A percentile compares a stretch with the other conserved stretches of the same genome.
Conservation (phyloP, 495 filamentous ascomycete species). For the Penicillium paxilli region DNA sequence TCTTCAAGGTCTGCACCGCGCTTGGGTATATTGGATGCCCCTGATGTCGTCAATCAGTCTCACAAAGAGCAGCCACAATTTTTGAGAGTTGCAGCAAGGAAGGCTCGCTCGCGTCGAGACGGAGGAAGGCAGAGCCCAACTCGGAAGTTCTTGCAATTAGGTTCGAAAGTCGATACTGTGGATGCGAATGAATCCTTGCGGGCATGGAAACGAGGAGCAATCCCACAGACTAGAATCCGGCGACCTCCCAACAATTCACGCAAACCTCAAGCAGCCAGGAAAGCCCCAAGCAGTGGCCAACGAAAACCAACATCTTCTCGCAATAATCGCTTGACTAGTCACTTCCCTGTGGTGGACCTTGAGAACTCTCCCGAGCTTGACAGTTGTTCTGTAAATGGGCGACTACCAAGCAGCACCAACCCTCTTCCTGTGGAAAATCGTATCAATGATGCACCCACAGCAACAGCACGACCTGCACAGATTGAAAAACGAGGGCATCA, state of each 20-base stretch:
- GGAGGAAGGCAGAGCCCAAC: conserved; percentile 73
- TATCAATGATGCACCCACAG: background rate
- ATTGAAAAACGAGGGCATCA: conserved; percentile 27
- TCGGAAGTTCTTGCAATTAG: conserved; percentile 70
- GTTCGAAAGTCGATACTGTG: conserved; percentile 68
- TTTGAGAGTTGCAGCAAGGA: conserved; percentile 73
- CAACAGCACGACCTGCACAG: conserved; percentile 4
- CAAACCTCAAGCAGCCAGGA: conserved; percentile 20
- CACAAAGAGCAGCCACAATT: conserved; percentile 60
- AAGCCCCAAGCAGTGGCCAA: conserved; percentile 16
- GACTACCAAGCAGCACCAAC: background rate
- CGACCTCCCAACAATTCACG: conserved; percentile 20
- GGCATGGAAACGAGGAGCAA: conserved; percentile 75
- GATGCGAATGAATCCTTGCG: conserved; percentile 68
- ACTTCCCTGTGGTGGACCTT: background rate
- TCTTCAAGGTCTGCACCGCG: conserved; percentile 35
- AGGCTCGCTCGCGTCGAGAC: conserved; percentile 60
- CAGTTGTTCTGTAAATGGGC: background rate
- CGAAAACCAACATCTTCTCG: conserved; percentile 7
- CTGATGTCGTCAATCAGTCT: conserved; percentile 37
- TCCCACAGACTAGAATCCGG: conserved; percentile 46
- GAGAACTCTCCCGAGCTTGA: background rate
- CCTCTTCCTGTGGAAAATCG: background rate
- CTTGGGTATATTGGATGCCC: conserved; percentile 73
- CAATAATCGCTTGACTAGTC: conserved; percentile 4